Conservation (phyloP, 1,139 yeast species). For the Sugiyamaella sp. region DNA sequence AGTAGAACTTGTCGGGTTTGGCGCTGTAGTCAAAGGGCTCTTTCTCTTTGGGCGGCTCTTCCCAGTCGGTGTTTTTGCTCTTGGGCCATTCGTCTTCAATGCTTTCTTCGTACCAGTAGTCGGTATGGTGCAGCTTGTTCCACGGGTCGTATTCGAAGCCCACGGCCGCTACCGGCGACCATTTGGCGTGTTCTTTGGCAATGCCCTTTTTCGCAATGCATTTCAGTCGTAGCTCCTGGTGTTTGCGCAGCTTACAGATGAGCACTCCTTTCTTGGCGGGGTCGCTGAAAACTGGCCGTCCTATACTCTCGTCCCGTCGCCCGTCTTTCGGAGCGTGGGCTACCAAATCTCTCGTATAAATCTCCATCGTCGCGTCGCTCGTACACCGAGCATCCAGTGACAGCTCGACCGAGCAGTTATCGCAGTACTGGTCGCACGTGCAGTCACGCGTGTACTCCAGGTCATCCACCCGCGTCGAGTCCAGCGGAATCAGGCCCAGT, state of each 20-base stretch:
- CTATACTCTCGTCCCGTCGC: constrained; percentile 47
- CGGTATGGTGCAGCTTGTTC: constrained; percentile 95
- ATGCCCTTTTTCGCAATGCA: constrained; percentile 98
- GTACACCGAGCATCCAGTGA: constrained; percentile 87
- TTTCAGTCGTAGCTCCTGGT: constrained; percentile 84
- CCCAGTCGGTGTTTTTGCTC: constrained; percentile 89
- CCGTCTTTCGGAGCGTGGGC: constrained; percentile 51
- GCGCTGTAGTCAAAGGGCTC: constrained; percentile 87
- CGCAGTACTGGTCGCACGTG: constrained; percentile 97
- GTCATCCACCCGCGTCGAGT: constrained; percentile 77
- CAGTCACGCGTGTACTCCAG: constrained; percentile 83
- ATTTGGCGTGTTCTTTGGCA: constrained; percentile 97
- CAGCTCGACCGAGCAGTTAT: constrained; percentile 87
- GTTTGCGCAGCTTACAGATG: constrained; percentile 87
- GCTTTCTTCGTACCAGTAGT: constrained; percentile 92
- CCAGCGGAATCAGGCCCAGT: constrained; percentile 86
- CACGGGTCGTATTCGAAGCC: constrained; percentile 99
- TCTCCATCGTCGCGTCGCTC: constrained; percentile 83
- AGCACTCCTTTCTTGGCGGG: constrained; percentile 78
- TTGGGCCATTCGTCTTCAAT: constrained; percentile 92
- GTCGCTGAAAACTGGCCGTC: constrained; percentile 84
- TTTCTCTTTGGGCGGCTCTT: constrained; percentile 90
- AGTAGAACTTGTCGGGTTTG: constrained; percentile 75
- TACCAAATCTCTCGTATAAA: constrained; percentile 79
- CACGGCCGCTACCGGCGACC: constrained; percentile 98